Percentiles rank a stretch among this genome's conserved stretches.
Conservation (phyloP, 805 yeast species). For the Wickerhamomyces chambardii region DNA sequence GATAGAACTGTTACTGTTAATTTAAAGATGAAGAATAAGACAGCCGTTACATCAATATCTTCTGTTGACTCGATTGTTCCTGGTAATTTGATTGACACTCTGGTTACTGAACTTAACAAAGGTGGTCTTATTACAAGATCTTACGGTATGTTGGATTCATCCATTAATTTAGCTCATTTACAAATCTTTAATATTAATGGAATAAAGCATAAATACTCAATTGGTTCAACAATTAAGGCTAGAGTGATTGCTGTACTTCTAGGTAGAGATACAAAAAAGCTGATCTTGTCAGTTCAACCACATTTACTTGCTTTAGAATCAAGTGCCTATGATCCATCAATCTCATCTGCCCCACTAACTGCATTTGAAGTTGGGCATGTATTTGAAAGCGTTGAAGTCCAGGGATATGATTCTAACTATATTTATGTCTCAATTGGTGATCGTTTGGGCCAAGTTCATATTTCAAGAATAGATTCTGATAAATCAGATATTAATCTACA, state of each 20-base stretch:
- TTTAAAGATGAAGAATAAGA: slow-evolving; percentile 34
- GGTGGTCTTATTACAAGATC: slow-evolving; percentile 67
- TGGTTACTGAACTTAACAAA: slow-evolving; percentile 46
- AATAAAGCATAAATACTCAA: slow-evolving; percentile 51
- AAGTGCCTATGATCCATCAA: slow-evolving; percentile 10
- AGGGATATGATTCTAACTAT: slow-evolving; percentile 49
- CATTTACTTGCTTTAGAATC: slow-evolving; percentile 32
- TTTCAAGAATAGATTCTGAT: slow-evolving; percentile 51
- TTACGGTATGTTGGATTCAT: slow-evolving; percentile 67
- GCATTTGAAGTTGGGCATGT: slow-evolving; percentile 75
- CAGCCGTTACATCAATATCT: slow-evolving; percentile 45
- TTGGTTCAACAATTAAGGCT: slow-evolving; percentile 62
- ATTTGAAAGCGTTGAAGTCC: slow-evolving; percentile 46
- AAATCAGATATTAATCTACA: slow-evolving; percentile 36
- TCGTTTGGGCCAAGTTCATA: slow-evolving; percentile 65
- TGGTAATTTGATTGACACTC: slow-evolving; percentile 72
- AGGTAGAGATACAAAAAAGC: slow-evolving; percentile 40
- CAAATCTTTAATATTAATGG: slow-evolving; percentile 34
- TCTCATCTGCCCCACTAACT: slow-evolving; percentile 33
- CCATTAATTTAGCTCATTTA: slow-evolving; percentile 60
- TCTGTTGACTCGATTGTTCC: slow-evolving; percentile 79
- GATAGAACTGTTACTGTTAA: slow-evolving; percentile 53
- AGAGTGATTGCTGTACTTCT: slow-evolving; percentile 58
- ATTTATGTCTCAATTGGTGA: slow-evolving; percentile 50
- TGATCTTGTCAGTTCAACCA: slow-evolving; percentile 57